A percentile compares a stretch with the other conserved stretches of the same genome.
phyloP scores from a whole-genome alignment of 139 green algal species.

The Deuterostichococcus epilithicus region DNA sequence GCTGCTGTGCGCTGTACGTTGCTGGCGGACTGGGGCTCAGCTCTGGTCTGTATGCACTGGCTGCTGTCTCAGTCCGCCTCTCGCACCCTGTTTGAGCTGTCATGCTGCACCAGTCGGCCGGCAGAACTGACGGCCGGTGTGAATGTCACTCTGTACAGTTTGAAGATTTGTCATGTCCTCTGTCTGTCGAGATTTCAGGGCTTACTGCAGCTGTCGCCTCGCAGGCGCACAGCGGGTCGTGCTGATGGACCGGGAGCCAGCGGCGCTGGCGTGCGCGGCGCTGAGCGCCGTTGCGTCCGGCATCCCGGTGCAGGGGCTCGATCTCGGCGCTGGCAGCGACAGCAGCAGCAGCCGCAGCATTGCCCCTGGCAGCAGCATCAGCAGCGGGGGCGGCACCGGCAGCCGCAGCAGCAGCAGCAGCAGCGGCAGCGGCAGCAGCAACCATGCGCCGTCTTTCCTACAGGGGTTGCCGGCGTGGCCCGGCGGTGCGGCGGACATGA shows the following conservation, averaged over 20 bases:
- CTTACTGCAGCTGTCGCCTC: too few species aligned
- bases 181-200: too few species aligned
- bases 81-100: too few species aligned
- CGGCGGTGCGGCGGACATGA: too few species aligned
- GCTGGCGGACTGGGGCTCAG: too few species aligned
- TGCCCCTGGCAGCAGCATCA: not conserved
- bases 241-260: conserved; percentile 74
- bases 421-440: conserved; percentile 16
- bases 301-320: not conserved
- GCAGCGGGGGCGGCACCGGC: not conserved
- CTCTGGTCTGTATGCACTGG: too few species aligned
- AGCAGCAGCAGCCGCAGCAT: not conserved
- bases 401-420: conserved; percentile 15
- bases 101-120: not conserved
- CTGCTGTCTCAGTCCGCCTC: too few species aligned
- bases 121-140: not conserved
- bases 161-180: too few species aligned
- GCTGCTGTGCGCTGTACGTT: too few species aligned
- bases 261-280: conserved; percentile 72
- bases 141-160: not conserved
- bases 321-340: not conserved
- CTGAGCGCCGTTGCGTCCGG: conserved; percentile 41
- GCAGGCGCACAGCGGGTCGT: conserved; percentile 63
- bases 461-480: too few species aligned
- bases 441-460: too few species aligned